phyloP scores from a whole-genome alignment of 371 early-diverging fungal species.

The Apophysomyces sp. region DNA sequence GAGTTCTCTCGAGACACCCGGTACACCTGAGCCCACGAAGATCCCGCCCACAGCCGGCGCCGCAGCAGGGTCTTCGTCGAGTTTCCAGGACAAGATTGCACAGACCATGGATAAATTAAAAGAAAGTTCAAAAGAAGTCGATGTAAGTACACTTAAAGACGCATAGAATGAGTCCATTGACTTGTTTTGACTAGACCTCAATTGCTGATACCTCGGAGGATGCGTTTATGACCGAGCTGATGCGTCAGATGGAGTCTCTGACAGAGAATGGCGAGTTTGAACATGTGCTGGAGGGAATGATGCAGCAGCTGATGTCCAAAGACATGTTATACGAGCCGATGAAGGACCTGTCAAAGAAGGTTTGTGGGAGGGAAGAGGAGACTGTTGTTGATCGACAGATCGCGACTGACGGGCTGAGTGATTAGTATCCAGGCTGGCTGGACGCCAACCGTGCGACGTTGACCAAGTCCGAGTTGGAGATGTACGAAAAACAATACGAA shows the following conservation, averaged over 20 bases:
- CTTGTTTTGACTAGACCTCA: constrained; percentile 47
- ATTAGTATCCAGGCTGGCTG: constrained; percentile 86
- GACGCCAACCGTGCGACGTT: constrained; percentile 69
- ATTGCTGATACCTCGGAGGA: constrained; percentile 60
- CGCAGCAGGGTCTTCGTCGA: constrained; percentile 13
- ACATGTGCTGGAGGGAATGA: constrained; percentile 82
- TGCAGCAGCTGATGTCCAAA: constrained; percentile 89
- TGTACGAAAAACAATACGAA: constrained; percentile 73
- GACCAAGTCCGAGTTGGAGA: constrained; percentile 64
- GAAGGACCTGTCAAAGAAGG: constrained; percentile 78
- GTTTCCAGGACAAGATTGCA: constrained; percentile 79
- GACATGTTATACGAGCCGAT: constrained; percentile 94
- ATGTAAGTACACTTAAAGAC: constrained; percentile 50
- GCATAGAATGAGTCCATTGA: neutral
- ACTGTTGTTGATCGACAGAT: constrained; percentile 6
- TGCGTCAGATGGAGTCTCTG: constrained; percentile 87
- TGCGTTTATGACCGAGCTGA: constrained; percentile 83
- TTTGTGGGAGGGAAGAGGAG: constrained; percentile 17
- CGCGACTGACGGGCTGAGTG: too few species aligned
- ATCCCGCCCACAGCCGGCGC: constrained; percentile 13
- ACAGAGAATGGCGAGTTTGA: constrained; percentile 83
- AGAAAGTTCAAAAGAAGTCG: constrained; percentile 79
- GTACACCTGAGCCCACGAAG: constrained; percentile 9
- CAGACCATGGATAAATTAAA: constrained; percentile 86
- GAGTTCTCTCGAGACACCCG: constrained; percentile 45